phyloP scores from a whole-genome alignment of 257 asterid species.

The Solanum sitiens region DNA sequence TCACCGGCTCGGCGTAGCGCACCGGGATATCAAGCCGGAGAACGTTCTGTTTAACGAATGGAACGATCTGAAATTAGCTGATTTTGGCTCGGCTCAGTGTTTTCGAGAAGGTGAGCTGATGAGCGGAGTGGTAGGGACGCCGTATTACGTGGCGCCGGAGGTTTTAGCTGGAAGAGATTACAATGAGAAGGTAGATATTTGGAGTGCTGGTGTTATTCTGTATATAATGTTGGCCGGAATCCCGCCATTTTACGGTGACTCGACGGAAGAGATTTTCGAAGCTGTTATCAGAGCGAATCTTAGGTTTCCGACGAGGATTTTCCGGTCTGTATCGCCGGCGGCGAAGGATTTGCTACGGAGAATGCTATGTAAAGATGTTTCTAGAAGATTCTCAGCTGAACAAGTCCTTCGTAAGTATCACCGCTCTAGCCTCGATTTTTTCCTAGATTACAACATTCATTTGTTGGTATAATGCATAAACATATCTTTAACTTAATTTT shows the following conservation, averaged over 20 bases:
- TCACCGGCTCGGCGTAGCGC: conserved; percentile 58
- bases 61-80: conserved; percentile 54
- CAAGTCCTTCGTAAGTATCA: conserved; percentile 27
- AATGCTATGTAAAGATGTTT: conserved; percentile 25
- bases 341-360: conserved; percentile 27
- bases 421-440: not conserved
- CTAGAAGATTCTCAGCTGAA: conserved; percentile 21
- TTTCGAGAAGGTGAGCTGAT: conserved; percentile 22
- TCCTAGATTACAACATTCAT: not conserved
- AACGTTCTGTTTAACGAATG: conserved; percentile 51
- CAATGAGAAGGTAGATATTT: conserved; percentile 20
- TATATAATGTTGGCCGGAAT: conserved; percentile 30
- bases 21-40: conserved; percentile 73
- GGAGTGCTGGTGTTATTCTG: conserved; percentile 29
- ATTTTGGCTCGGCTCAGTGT: conserved; percentile 69
- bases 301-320: conserved; percentile 18
- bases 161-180: conserved; percentile 14
- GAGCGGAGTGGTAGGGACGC: conserved; percentile 30
- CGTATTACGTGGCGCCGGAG: conserved; percentile 28
- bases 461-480: not conserved
- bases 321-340: conserved; percentile 12
- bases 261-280: conserved; percentile 18
- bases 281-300: conserved; percentile 24
- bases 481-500: too few relatives aligned
- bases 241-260: conserved; percentile 27